Evolutionary conservation across 208 protist genomes (phyloP).

Genomic region (Wallacemonas sp.): DNA sequence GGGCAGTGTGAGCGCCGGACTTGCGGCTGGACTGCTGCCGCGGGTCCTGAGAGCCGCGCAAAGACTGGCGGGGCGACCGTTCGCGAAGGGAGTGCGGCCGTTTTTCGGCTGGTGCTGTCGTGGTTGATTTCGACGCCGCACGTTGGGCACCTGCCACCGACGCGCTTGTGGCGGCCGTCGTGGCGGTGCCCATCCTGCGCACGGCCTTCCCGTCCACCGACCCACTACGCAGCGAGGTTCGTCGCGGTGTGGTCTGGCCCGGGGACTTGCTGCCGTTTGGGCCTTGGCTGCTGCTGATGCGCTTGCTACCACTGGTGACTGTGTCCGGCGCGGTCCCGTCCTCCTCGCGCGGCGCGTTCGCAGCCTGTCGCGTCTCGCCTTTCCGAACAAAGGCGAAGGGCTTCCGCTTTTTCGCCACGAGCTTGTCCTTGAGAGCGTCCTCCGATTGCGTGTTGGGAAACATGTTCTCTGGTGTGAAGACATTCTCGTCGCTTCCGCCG

Average conservation of each 20-base stretch:
- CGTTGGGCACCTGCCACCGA: too few species aligned
- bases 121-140: too few species aligned
- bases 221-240: neutral
- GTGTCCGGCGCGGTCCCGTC: neutral
- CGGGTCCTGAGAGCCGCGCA: neutral
- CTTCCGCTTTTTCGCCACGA: constrained; percentile 30
- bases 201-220: neutral
- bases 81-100: neutral
- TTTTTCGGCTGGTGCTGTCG: neutral
- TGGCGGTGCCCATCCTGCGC: too few species aligned
- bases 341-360: constrained; percentile 5
- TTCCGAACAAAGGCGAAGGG: constrained; percentile 54
- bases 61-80: neutral
- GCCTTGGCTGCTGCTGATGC: neutral
- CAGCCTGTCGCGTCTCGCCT: constrained; percentile 32
- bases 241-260: neutral
- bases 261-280: neutral
- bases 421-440: constrained; percentile 38
- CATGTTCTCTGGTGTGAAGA: constrained; percentile 74
- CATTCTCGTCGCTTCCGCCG: constrained; percentile 23
- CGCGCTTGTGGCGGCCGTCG: too few species aligned
- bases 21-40: neutral
- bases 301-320: neutral
- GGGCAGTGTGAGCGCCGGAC: neutral
- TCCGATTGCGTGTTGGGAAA: constrained; percentile 77